Percentiles rank a stretch among this genome's conserved stretches.
Evolutionary conservation across 208 protist genomes (phyloP).

Genomic region (Crithidia thermophila): DNA sequence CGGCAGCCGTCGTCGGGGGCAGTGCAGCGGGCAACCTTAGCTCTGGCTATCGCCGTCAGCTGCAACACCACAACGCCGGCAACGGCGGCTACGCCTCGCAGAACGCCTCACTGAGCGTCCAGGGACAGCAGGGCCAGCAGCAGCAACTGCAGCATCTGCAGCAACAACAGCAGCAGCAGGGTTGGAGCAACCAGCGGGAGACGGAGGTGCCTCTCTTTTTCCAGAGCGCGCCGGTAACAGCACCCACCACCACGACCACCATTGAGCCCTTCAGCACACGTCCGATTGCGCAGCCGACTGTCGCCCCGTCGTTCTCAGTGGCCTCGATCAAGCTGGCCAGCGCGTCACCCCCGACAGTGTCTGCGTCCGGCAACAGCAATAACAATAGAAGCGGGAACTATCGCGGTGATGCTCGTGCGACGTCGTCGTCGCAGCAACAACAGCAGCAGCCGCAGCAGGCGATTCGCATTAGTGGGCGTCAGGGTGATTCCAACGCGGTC

Average conservation of each 20-base stretch:
- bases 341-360: too few species aligned
- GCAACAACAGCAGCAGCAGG: not conserved
- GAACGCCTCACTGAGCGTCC: too few species aligned
- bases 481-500: constrained; percentile 28
- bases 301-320: not conserved
- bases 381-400: not conserved
- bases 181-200: not conserved
- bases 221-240: constrained; percentile 4
- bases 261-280: constrained; percentile 36
- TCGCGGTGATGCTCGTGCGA: too few species aligned
- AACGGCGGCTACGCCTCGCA: too few species aligned
- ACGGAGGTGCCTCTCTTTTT: constrained; percentile 14
- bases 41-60: constrained; percentile 11
- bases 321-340: not conserved
- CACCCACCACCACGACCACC: not conserved
- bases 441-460: constrained; percentile 8
- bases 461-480: constrained; percentile 24
- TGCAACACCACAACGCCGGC: constrained; percentile 5
- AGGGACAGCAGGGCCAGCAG: not conserved
- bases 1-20: too few species aligned
- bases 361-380: not conserved
- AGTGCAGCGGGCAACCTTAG: not conserved
- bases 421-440: not conserved
- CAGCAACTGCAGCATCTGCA: not conserved
- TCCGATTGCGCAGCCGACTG: constrained; percentile 1